Base-by-base conservation (phyloP, 305 asterid species). In the Fraxinus floribunda region DNA sequence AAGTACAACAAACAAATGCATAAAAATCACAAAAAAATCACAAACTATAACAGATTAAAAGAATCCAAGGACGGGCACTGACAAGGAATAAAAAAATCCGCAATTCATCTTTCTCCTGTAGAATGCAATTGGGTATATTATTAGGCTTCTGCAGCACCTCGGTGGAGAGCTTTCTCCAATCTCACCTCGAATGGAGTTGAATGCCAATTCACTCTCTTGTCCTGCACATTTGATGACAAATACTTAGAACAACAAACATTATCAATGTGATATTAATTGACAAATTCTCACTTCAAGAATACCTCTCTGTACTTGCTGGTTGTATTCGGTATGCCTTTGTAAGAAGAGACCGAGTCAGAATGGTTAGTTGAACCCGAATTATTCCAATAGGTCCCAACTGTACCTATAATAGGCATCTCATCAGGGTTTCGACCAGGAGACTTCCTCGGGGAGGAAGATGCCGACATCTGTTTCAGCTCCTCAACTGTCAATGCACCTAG, bases 271-370 rank as follows among this genome's bases (percentile, higher is more conserved):
- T 78, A 55, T 13, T 80, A 80, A 57, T 1, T 8, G 32, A 78
- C 71, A 62, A 49, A 60, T 52, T 29, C 80, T 82, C 81, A 85
- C 39, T 78, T 79, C 71, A 80, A 8, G 76, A 35, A 57, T 88
- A 92, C 98, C 97, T 95, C 98, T 86, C 95, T 92, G 86, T 96
- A 91, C 88, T 93, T 95, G 93, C 97, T 95, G 83, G 92, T 91
- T 73, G 95, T 90, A 86, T 93, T 94, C 39, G 97, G 97, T 83
- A 94, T 92, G 90, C 97, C 97, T 85, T 91, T 94, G 78, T 79
- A 91, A 80, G 98, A 91, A 60, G 94, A 82, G 18, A 55, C 81
- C 11, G 97, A 77, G 74, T 73, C 76, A 5, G 88, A 82, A 52
- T 78, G 87, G 86, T 87, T 89, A 3, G 83, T 76, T 15, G 87